A percentile compares a stretch with the other conserved stretches of the same genome.
phyloP scores from a whole-genome alignment of 108 stramenopile genomes.

The Mayamaea pseudoterrestris region DNA sequence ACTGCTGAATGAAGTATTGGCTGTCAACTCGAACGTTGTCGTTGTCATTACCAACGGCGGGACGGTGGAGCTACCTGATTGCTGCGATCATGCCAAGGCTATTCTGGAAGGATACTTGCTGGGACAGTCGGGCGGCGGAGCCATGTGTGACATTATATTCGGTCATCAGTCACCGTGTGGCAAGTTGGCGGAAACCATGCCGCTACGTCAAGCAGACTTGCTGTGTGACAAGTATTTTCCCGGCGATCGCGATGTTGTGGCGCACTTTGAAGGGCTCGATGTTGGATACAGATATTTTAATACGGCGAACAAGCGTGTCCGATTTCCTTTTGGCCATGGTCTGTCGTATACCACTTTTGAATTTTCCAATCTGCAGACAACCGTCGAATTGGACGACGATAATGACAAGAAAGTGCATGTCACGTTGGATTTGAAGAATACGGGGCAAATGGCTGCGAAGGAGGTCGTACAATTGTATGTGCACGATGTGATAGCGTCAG shows the following conservation, averaged over 20 bases:
- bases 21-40: conserved; percentile 23
- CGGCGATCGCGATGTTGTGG: conserved; percentile 18
- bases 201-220: conserved; percentile 13
- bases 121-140: conserved; percentile 50
- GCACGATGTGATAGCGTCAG: conserved; percentile 16
- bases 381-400: conserved; percentile 10
- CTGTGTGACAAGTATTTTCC: conserved; percentile 22
- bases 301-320: conserved; percentile 20
- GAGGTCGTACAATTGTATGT: conserved; percentile 41
- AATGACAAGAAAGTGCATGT: conserved; percentile 12
- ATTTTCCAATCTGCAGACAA: conserved; percentile 20
- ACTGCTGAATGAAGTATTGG: conserved; percentile 19
- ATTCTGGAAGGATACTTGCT: conserved; percentile 43
- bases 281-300: conserved; percentile 67
- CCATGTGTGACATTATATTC: conserved; percentile 52
- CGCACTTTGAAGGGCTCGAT: conserved; percentile 51
- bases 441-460: conserved; percentile 16
- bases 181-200: conserved; percentile 46
- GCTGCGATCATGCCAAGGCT: conserved; percentile 8
- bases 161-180: conserved; percentile 41
- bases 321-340: conserved; percentile 67
- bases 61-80: conserved; percentile 40
- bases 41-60: conserved; percentile 39
- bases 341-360: conserved; percentile 52
- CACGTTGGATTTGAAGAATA: conserved; percentile 16